Percentiles rank a stretch among this genome's conserved stretches.
These are phyloP conservation scores for Pichia sp. DNA, from an alignment of 1,139 yeast species.

Conservation along the genomic window DNA sequence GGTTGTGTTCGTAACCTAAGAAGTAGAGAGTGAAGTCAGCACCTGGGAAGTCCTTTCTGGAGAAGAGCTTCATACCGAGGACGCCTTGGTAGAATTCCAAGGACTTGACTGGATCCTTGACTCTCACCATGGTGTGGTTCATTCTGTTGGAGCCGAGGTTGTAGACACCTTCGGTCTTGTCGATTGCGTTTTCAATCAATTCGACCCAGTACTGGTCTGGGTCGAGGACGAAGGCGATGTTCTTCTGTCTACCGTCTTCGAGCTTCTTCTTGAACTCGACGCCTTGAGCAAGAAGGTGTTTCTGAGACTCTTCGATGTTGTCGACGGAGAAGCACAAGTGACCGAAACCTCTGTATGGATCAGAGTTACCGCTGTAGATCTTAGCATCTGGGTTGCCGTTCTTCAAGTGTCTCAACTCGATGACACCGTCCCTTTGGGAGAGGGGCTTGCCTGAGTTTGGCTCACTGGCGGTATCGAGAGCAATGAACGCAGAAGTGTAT, in stretches of 20 bases:
- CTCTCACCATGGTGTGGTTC: constrained; percentile 93
- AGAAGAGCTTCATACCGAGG: constrained; percentile 75
- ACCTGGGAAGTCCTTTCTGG: constrained; percentile 51
- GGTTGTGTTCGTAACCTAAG: constrained; percentile 60
- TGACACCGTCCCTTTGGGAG: constrained; percentile 69
- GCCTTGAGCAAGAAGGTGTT: constrained; percentile 52
- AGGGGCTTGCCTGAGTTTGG: constrained; percentile 47
- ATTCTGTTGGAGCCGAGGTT: constrained; percentile 52
- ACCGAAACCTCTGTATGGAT: constrained; percentile 89
- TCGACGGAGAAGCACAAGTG: constrained; percentile 89
- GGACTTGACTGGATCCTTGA: constrained; percentile 78
- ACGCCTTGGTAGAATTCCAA: constrained; percentile 73
- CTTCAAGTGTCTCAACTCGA: constrained; percentile 84
- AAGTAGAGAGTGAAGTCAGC: constrained; percentile 88
- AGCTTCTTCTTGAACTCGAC: constrained; percentile 81
- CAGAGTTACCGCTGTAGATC: constrained; percentile 78
- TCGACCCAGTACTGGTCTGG: constrained; percentile 99
- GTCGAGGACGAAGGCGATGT: constrained; percentile 92
- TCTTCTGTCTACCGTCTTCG: constrained; percentile 85
- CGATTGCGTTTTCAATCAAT: constrained; percentile 61
- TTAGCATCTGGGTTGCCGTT: constrained; percentile 41
- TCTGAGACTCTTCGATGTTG: constrained; percentile 65
- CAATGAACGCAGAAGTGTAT: constrained; percentile 69
- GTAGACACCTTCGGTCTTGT: constrained; percentile 40
- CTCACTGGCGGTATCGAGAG: constrained; percentile 49